A percentile compares a stretch with the other conserved stretches of the same genome.
These are phyloP conservation scores for Omphalotus guepiniiformis DNA, from an alignment of 768 basidiomycete species.

Conservation along the genomic window DNA sequence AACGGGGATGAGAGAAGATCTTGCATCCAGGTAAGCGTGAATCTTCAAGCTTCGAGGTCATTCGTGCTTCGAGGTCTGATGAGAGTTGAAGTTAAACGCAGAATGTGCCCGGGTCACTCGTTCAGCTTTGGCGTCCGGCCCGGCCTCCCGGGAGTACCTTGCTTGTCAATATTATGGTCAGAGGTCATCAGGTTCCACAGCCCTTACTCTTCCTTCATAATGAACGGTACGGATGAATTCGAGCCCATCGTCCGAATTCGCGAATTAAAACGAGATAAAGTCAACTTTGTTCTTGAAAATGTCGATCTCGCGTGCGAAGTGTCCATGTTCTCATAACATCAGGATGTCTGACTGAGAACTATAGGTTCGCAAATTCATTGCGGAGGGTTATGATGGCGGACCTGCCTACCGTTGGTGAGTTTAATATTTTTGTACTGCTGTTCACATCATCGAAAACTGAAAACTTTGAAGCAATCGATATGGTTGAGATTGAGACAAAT, in stretches of 20 bases:
- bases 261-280: slow-evolving; percentile 77
- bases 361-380: slow-evolving; percentile 89
- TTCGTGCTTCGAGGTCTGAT: no score
- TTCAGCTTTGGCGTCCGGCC: no score
- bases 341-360: slow-evolving; percentile 14
- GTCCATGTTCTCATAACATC: slow-evolving; percentile 5
- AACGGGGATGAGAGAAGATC: no score
- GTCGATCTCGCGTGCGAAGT: slow-evolving; percentile 88
- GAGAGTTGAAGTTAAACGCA: no score
- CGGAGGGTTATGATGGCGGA: slow-evolving; percentile 95
- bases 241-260: slow-evolving; percentile 81
- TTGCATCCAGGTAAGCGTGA: no score
- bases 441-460: slow-evolving; percentile 26
- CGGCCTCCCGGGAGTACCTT: no score
- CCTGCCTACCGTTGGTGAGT: slow-evolving; percentile 89
- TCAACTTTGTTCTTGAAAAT: slow-evolving; percentile 92
- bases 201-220: background rate
- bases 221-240: slow-evolving; percentile 21
- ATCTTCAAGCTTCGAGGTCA: no score
- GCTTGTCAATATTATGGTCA: no score
- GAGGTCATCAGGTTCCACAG: no score
- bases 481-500: slow-evolving; percentile 89
- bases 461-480: slow-evolving; percentile 99
- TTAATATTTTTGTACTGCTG: background rate
- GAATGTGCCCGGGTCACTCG: no score